A percentile compares a stretch with the other conserved stretches of the same genome.
Conservation (phyloP, 73 alveolate genomes). For the Tetrahymena malaccensis region DNA sequence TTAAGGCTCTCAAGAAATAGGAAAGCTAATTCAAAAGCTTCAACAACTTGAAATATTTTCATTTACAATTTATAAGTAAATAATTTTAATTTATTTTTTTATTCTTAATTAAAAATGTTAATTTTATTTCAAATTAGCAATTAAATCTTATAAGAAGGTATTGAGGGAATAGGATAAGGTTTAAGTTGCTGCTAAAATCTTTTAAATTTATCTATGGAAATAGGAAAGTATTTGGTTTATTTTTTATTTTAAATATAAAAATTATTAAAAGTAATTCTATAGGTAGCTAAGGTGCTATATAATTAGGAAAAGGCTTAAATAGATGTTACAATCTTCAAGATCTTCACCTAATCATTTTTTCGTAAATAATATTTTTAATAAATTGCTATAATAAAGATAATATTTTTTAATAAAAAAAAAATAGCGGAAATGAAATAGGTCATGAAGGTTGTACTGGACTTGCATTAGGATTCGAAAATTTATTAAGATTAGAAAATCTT, state of each 20-base stretch:
- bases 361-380: not conserved
- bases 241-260: not conserved
- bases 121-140: not conserved
- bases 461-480: not conserved
- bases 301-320: not conserved
- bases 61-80: not conserved
- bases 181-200: not conserved
- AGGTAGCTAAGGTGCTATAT: not conserved
- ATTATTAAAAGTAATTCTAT: not conserved
- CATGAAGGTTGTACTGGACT: not conserved
- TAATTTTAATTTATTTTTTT: not conserved
- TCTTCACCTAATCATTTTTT: not conserved
- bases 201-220: not conserved
- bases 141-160: not conserved
- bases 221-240: not conserved
- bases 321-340: not conserved
- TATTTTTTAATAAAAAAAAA: not conserved
- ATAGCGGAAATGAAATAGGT: not conserved
- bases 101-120: not conserved
- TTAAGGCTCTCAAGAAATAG: not conserved
- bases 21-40: not conserved
- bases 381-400: not conserved
- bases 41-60: not conserved
- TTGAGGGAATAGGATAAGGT: not conserved
- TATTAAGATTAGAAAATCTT: not conserved